Conservation (phyloP, 768 basidiomycete genomes). For the Amyloporia xantha region DNA sequence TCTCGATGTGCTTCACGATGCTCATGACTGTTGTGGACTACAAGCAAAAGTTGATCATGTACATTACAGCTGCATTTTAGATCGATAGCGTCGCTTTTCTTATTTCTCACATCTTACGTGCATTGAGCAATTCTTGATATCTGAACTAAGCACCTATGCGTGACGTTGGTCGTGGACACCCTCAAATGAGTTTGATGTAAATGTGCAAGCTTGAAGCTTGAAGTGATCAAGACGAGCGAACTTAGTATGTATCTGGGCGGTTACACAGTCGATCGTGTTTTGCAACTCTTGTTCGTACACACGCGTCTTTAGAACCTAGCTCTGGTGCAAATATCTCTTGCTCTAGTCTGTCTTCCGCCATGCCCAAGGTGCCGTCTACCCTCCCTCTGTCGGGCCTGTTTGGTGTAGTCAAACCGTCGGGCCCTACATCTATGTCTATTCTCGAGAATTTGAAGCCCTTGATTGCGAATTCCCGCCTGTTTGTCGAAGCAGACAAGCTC, state of each 20-base stretch:
- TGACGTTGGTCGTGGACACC: too few relatives aligned
- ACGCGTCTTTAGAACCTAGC: too few relatives aligned
- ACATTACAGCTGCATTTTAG: slow-evolving; percentile 4
- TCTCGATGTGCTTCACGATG: not conserved
- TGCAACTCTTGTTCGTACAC: too few relatives aligned
- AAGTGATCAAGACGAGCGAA: too few relatives aligned
- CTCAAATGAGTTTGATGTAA: too few relatives aligned
- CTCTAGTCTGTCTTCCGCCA: slow-evolving; percentile 20
- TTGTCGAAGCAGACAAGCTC: slow-evolving; percentile 53
- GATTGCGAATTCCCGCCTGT: slow-evolving; percentile 70
- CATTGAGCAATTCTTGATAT: not conserved
- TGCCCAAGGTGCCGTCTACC: slow-evolving; percentile 59
- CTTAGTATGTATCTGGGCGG: too few relatives aligned
- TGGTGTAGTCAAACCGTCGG: slow-evolving; percentile 86
- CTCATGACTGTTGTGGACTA: slow-evolving; percentile 2
- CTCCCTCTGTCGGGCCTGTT: slow-evolving; percentile 78
- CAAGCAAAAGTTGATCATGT: not conserved
- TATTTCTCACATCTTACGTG: not conserved
- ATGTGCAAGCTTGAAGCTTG: not conserved
- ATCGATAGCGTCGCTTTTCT: not conserved
- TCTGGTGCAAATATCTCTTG: not conserved
- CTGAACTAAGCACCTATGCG: too few relatives aligned
- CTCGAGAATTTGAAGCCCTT: slow-evolving; percentile 82
- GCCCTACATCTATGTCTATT: slow-evolving; percentile 86
- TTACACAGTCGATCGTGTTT: too few relatives aligned